A percentile compares a stretch with the other conserved stretches of the same genome.
These are phyloP conservation scores for Aspergillus alliaceus DNA, from an alignment of 2,329 filamentous ascomycete genomes.

Conservation along the genomic window DNA sequence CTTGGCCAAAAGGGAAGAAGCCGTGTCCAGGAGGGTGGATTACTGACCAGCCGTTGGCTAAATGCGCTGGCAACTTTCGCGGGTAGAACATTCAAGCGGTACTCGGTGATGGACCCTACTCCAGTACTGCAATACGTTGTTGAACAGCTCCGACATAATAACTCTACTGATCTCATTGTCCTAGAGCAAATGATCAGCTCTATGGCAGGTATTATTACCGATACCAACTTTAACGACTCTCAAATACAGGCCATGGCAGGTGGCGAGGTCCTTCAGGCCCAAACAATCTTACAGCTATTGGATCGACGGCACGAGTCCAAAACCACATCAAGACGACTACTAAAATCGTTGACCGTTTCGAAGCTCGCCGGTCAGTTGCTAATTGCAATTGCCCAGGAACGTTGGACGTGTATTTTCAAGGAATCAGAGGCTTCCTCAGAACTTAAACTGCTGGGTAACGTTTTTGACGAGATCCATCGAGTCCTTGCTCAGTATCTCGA, in stretches of 20 bases:
- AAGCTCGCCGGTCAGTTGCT: slow-evolving; percentile 78
- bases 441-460: slow-evolving; percentile 83
- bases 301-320: slow-evolving; percentile 78
- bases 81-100: slow-evolving; percentile 84
- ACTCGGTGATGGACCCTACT: slow-evolving; percentile 76
- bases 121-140: slow-evolving; percentile 90
- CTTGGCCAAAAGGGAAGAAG: slow-evolving; percentile 59
- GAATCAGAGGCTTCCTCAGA: slow-evolving; percentile 67
- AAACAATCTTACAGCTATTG: slow-evolving; percentile 75
- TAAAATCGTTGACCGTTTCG: slow-evolving; percentile 75
- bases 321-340: slow-evolving; percentile 74
- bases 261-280: slow-evolving; percentile 73
- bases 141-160: slow-evolving; percentile 75
- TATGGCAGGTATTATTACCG: slow-evolving; percentile 90
- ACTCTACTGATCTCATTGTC: slow-evolving; percentile 87
- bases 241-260: slow-evolving; percentile 88
- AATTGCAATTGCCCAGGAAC: slow-evolving; percentile 87
- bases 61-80: slow-evolving; percentile 88
- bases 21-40: slow-evolving; percentile 62
- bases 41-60: slow-evolving; percentile 88
- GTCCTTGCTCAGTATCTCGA: slow-evolving; percentile 87
- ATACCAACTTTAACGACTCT: slow-evolving; percentile 82
- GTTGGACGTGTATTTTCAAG: slow-evolving; percentile 79
- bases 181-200: slow-evolving; percentile 84
- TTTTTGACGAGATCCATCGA: slow-evolving; percentile 86